Base-by-base conservation (phyloP, 306 rosid genomes). In the Phaseolus lunatus region DNA sequence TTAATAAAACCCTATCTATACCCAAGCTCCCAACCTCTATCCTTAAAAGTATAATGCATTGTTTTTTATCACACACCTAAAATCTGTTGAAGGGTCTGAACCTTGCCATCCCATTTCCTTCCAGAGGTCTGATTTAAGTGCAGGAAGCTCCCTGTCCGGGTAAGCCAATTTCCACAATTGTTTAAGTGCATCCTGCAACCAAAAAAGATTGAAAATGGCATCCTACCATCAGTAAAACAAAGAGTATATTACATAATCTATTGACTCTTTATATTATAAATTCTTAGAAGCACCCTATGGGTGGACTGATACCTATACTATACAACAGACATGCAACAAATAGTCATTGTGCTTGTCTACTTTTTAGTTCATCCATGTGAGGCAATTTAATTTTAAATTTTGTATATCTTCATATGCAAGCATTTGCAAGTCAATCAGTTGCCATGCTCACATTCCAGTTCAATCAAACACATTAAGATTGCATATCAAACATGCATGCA, bases 51-150 rank as follows among this genome's bases (percentile, higher is more conserved):
- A 57, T 16, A 74, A 74, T 35, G 39, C 49, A 72, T 59, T 70
- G 63, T 59, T 70, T 47, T 84, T 7, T 56, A 54, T 45, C 50
- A 61, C 88, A 59, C 74, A 90, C 99, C 99, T 90, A 88, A 95
- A 95, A 87, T 95, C 99, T 52, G 99, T 95, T 39, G 97, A 92
- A 49, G 99, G 99, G 77, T 92, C 99, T 41, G 92, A 74, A 66
- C 99, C 99, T 81, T 95, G 99, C 99, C 99, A 95, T 54, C 99
- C 99, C 99, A 95, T 95, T 80, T 95, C 96, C 88, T 95, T 92
- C 97, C 99, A 95, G 73, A 89, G 96, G 67, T 89, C 97, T 23
- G 99, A 90, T 80, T 88, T 92, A 58, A 90, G 96, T 61, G 97
- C 24, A 13, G 97, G 99, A 75, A 90, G 88, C 86, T 87, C 94